Evolutionary conservation across 108 stramenopile species (phyloP).

Genomic region (Parietichytrium sp.): DNA sequence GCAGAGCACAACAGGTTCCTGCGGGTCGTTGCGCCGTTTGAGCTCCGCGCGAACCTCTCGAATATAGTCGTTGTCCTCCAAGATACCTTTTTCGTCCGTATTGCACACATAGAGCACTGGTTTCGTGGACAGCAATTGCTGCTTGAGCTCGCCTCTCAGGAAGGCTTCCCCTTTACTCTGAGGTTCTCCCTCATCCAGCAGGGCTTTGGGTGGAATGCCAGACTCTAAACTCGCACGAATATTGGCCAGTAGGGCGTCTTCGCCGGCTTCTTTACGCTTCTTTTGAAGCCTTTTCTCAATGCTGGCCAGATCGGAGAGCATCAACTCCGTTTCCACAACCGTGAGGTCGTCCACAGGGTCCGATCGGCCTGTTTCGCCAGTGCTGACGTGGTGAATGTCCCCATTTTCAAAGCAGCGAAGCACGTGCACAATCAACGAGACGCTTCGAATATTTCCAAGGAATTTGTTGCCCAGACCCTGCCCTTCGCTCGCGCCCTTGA

Average conservation of each 20-base stretch:
- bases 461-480: slow-evolving; percentile 99
- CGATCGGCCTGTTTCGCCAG: slow-evolving; percentile 67
- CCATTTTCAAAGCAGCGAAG: slow-evolving; percentile 96
- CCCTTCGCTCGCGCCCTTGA: slow-evolving; percentile 93
- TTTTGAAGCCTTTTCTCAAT: slow-evolving; percentile 80
- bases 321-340: slow-evolving; percentile 90
- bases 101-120: slow-evolving; percentile 95
- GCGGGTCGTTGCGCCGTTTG: neutral
- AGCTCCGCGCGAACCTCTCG: slow-evolving; percentile 62
- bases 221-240: slow-evolving; percentile 66
- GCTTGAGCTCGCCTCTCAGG: slow-evolving; percentile 47
- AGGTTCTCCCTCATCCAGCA: slow-evolving; percentile 73
- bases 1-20: slow-evolving; percentile 27
- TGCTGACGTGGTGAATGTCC: slow-evolving; percentile 88
- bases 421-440: slow-evolving; percentile 76
- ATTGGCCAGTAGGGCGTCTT: slow-evolving; percentile 80
- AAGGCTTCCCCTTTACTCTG: slow-evolving; percentile 49
- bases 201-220: slow-evolving; percentile 79
- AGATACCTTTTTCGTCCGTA: slow-evolving; percentile 86
- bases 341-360: slow-evolving; percentile 95
- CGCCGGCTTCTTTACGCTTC: slow-evolving; percentile 62
- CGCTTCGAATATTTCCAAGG: slow-evolving; percentile 90
- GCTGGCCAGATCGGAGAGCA: slow-evolving; percentile 90
- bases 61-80: slow-evolving; percentile 77
- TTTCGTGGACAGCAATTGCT: slow-evolving; percentile 84